Evolutionary conservation across 2,329 filamentous ascomycete genomes (phyloP).

Genomic region (Colletotrichum gloeosporioides): DNA sequence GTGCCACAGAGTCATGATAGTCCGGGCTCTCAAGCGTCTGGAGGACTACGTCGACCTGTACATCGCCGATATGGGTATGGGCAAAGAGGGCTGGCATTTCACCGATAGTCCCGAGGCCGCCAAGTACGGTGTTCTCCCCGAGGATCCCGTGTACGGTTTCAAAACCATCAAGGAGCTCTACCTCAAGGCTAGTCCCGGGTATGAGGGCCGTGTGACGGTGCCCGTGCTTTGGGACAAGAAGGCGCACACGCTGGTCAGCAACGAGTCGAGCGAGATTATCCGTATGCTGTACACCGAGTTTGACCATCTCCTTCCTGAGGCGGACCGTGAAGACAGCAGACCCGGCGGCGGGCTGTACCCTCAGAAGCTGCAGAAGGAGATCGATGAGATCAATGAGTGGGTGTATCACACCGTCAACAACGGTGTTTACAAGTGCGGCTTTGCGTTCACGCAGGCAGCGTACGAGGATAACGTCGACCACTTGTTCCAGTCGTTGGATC

Average conservation of each 20-base stretch:
- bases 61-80: constrained; percentile 72
- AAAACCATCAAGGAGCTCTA: constrained; percentile 75
- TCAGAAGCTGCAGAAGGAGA: constrained; percentile 52
- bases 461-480: constrained; percentile 67
- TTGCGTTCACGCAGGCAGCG: constrained; percentile 68
- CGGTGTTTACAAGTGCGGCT: constrained; percentile 63
- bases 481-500: constrained; percentile 70
- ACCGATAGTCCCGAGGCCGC: constrained; percentile 28
- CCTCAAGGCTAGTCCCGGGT: constrained; percentile 70
- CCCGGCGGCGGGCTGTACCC: constrained; percentile 64
- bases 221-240: constrained; percentile 76
- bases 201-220: constrained; percentile 74
- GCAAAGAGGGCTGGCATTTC: constrained; percentile 60
- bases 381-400: constrained; percentile 73
- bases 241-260: constrained; percentile 75
- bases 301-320: constrained; percentile 61
- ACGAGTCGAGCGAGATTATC: constrained; percentile 85
- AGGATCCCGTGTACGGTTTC: constrained; percentile 69
- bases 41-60: constrained; percentile 73
- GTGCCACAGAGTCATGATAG: constrained; percentile 78
- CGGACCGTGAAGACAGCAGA: constrained; percentile 55
- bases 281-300: constrained; percentile 82
- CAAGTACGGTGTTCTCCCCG: constrained; percentile 53
- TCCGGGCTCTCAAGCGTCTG: constrained; percentile 74
- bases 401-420: constrained; percentile 62